Evolutionary conservation across 116 monocot species (phyloP).

Genomic region (Zostera marina): DNA sequence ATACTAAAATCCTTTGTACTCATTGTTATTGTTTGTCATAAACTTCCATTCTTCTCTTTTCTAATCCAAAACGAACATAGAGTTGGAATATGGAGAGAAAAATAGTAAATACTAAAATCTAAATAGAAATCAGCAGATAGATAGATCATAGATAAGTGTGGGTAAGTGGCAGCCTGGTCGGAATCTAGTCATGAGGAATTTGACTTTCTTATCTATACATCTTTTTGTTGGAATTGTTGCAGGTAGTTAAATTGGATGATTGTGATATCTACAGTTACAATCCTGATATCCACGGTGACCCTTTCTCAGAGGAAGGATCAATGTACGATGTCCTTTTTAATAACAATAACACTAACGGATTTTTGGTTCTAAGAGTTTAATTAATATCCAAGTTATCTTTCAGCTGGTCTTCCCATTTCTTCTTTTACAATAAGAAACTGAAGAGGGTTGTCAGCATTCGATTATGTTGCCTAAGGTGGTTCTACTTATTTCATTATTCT

Average conservation of each 20-base stretch:
- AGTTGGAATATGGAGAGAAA: no score
- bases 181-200: no score
- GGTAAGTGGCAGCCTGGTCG: no score
- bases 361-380: not conserved
- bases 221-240: no score
- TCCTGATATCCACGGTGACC: constrained; percentile 76
- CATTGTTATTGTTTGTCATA: no score
- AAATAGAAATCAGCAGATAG: no score
- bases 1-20: no score
- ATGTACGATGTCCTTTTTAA: constrained; percentile 30
- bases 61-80: no score
- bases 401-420: constrained; percentile 95
- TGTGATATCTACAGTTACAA: constrained; percentile 93
- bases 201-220: not conserved
- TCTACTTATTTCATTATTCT: not conserved
- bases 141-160: no score
- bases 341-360: not conserved
- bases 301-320: constrained; percentile 59
- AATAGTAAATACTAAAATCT: no score
- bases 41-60: no score
- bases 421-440: constrained; percentile 89
- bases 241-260: constrained; percentile 66
- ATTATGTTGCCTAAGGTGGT: constrained; percentile 65
- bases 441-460: constrained; percentile 86
- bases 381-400: constrained; percentile 5